Base-by-base conservation (phyloP, 2,329 filamentous ascomycete genomes). In the Lasiodiplodia citricola region DNA sequence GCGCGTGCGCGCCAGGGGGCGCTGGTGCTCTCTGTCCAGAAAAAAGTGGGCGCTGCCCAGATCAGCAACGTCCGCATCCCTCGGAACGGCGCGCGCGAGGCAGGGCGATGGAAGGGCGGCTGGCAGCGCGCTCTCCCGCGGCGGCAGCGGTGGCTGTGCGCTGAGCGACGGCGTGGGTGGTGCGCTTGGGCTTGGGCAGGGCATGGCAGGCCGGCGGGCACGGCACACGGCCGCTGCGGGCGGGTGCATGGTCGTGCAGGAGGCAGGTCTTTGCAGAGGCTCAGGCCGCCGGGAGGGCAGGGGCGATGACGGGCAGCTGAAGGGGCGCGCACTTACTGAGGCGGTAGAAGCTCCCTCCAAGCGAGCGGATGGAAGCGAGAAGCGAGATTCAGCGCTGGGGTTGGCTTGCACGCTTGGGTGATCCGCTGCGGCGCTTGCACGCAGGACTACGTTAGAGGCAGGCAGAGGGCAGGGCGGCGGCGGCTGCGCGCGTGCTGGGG, bases 231-330 rank as follows among this genome's bases (percentile, higher is more conserved):
- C 60, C 37, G 35, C n/a, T 58, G 57, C 38, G 60, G 44, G 60
- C 60, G 60, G 60, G 25, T 31, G 60, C 60, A 44, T 25, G 44
- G 38, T 44, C 10, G 25, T 13, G 41, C 58, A 50, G 44, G 44
- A 47, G 47, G 37, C 41, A 62, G 38, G 58, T 41, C 25, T 44
- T 21, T 47, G 44, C 44, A 47, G 37, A 62, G 58, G 37, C 58
- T 50, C 41, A 62, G 58, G 58, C 23, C 58, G 58, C 41, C 21
- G 35, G 38, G 25, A 41, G 55, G 41, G 41, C 41, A 64, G 60
- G 60, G 60, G 60, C 28, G 60, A 64, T 64, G 60, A 64, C 60
- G 60, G 65, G 65, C 54, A 66, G 64, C 63, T 50, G 63, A 51
- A 31, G 64, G 63, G 44, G 44, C 44, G 44, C 60, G 47, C 35